Conservation (phyloP, 1,284 basidiomycete genomes). For the Ustilago loliicola region DNA sequence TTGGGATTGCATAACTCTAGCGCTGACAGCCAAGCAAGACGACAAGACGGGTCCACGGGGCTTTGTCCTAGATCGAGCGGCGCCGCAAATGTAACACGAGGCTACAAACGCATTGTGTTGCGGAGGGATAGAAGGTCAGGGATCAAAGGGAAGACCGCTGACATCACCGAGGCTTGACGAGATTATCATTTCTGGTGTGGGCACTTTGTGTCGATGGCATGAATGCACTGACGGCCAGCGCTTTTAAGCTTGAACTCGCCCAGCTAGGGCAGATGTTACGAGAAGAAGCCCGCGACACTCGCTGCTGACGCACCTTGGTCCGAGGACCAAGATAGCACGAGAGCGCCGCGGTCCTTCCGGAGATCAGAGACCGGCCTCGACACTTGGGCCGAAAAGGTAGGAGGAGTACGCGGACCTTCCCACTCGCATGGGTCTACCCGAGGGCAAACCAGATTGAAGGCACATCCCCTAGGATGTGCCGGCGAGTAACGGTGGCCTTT, state of each 20-base stretch:
- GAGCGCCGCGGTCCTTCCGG: conserved; percentile 32
- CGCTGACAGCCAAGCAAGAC: conserved; percentile 13
- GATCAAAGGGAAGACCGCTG: conserved; percentile 12
- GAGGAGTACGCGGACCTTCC: conserved; percentile 70
- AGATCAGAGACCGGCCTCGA: conserved; percentile 46
- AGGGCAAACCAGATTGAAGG: conserved; percentile 27
- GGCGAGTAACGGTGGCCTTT: conserved; percentile 69
- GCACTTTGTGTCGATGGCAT: conserved; percentile 42
- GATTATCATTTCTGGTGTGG: conserved; percentile 59
- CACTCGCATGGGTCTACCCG: conserved; percentile 62
- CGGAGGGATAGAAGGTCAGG: conserved; percentile 7
- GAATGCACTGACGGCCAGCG: conserved; percentile 38
- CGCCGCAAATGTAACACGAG: background rate
- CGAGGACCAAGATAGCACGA: conserved; percentile 8
- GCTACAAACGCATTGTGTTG: conserved; percentile 4
- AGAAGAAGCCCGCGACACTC: conserved; percentile 27
- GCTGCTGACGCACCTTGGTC: conserved; percentile 5
- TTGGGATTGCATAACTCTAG: conserved; percentile 41
- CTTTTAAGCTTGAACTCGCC: conserved; percentile 57
- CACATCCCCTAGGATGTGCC: conserved; percentile 12
- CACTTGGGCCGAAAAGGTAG: conserved; percentile 44
- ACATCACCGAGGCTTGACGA: conserved; percentile 36
- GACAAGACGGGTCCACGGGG: conserved; percentile 28
- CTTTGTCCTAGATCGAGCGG: conserved; percentile 17
- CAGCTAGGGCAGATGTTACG: conserved; percentile 56